Evolutionary conservation across 2,329 filamentous ascomycete species (phyloP), one percentile per base, ranked within the genome.

Genomic region (Apiospora kogelbergensis): DNA sequence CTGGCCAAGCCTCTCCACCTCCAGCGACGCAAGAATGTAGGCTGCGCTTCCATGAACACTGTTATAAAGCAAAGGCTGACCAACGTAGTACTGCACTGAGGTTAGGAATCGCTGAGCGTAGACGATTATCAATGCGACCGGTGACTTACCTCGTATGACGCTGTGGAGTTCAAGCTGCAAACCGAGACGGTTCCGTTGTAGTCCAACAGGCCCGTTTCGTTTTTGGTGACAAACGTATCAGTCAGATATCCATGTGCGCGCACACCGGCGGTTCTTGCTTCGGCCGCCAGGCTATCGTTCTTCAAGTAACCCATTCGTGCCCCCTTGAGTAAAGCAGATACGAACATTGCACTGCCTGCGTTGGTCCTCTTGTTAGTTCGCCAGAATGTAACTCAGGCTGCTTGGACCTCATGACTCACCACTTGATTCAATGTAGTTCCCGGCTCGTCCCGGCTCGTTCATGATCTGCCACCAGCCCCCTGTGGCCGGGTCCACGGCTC

Each of bases 141-240:
- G 53, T 30, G 13, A 74, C 76, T 75, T 44, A 78, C 76, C 30
- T 78, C 77, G 69, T 80, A 82, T 1, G 72, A 74, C 1, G 81
- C 81, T 2, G 76, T 82, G 63, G 81, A 83, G 73, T 83, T 82
- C 41, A 82, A 73, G 66, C 81, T 82, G 72, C 80, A 82, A 7
- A 82, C 80, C 0, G 77, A 67, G 4, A 82, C 81, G 0, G 81
- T 82, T 53, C 78, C 78, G 66, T 80, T 77, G 44, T 77, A 82
- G 3, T 78, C 75, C 3, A 78, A 42, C 41, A 73, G 75, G 13
- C 73, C 72, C 30, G 78, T 73, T 11, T 67, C 66, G 40, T 78
- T 73, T 15, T 69, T 63, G 4, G 76, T 72, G n/a, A 78, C 72
- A 53, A 77, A 78, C 3, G 70, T 69, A 1, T 72, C 33, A 10